phyloP scores from a whole-genome alignment of 768 basidiomycete genomes.

The Auriscalpium microsporum region DNA sequence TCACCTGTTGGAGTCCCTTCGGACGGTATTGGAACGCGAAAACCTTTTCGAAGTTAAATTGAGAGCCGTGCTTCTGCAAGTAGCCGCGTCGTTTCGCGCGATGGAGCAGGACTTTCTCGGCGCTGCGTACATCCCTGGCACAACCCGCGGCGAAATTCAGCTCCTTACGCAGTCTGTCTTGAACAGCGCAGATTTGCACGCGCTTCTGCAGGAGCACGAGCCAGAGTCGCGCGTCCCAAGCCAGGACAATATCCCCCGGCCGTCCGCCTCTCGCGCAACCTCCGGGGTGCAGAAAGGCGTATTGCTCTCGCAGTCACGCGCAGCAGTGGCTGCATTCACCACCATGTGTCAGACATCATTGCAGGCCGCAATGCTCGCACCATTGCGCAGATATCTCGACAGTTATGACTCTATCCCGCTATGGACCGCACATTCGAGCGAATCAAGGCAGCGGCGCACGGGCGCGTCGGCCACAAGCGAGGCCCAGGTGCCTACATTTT shows the following conservation, averaged over 20 bases:
- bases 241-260: conserved; percentile 22
- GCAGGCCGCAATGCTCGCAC: conserved; percentile 78
- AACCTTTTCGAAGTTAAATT: conserved; percentile 63
- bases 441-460: conserved; percentile 36
- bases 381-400: conserved; percentile 64
- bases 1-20: conserved; percentile 76
- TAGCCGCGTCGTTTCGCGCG: conserved; percentile 51
- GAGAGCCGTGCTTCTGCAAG: conserved; percentile 45
- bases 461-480: conserved; percentile 34
- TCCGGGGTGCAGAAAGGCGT: conserved; percentile 18
- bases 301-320: conserved; percentile 46
- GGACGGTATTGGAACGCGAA: conserved; percentile 63
- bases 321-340: conserved; percentile 56
- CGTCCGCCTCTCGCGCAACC: conserved; percentile 22
- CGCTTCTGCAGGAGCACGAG: conserved; percentile 47
- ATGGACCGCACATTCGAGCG: conserved; percentile 48
- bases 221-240: conserved; percentile 26
- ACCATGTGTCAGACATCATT: conserved; percentile 67
- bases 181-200: conserved; percentile 70
- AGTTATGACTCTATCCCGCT: conserved; percentile 58
- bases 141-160: conserved; percentile 60
- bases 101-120: conserved; percentile 43
- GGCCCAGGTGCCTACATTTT: conserved; percentile 82
- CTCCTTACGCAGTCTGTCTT: conserved; percentile 78
- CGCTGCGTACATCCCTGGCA: conserved; percentile 44